Conservation (phyloP, 225 moss, liverwort and hornwort genomes). For the Asterella californica region DNA sequence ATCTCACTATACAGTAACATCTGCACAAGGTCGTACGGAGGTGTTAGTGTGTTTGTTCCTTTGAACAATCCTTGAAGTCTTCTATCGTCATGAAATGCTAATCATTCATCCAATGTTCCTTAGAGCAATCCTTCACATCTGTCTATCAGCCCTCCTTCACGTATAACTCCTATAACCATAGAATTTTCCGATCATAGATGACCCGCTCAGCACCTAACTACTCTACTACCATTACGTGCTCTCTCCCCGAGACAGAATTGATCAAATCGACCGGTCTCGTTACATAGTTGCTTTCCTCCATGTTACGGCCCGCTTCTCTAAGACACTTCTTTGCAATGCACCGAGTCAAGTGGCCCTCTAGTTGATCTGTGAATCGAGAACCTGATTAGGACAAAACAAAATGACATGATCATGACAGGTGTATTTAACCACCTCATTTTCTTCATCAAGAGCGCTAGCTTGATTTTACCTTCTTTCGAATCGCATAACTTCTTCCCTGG, state of each 20-base stretch:
- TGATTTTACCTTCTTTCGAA: no score
- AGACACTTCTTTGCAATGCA: neutral
- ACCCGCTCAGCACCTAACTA: no score
- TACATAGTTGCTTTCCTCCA: no score
- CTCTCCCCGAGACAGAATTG: neutral
- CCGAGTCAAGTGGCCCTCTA: neutral
- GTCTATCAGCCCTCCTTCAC: no score
- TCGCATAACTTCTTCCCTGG: no score
- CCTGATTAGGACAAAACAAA: neutral
- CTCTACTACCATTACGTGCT: neutral
- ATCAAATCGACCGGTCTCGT: neutral
- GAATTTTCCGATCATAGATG: neutral
- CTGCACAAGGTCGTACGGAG: constrained; percentile 38
- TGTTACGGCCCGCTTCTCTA: neutral
- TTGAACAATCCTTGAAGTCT: neutral
- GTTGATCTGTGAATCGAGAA: neutral
- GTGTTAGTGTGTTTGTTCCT: neutral
- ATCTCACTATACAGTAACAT: constrained; percentile 62
- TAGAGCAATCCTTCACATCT: neutral
- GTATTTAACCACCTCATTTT: constrained; percentile 65
- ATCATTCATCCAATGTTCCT: neutral
- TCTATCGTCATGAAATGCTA: neutral
- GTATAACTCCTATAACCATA: neutral
- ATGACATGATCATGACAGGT: neutral
- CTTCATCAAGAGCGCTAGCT: constrained; percentile 97